Evolutionary conservation across 2,329 filamentous ascomycete species (phyloP).

Genomic region (Cryphonectria naterciae): DNA sequence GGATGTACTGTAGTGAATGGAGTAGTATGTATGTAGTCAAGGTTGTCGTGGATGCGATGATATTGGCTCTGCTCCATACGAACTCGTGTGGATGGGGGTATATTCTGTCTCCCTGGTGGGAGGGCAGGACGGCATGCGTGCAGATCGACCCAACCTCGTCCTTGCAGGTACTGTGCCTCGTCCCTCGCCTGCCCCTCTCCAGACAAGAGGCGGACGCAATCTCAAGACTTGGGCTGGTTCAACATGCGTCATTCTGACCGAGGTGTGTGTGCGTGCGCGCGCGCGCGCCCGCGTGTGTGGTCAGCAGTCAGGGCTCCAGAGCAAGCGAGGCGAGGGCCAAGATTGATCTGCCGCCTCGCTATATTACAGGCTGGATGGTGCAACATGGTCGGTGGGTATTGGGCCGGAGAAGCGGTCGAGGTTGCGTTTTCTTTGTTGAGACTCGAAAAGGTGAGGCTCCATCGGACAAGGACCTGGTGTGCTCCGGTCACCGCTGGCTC

Average conservation of each 20-base stretch:
- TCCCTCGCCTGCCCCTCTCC: background rate
- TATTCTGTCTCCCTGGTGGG: background rate
- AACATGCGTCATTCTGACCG: background rate
- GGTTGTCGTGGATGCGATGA: background rate
- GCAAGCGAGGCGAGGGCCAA: background rate
- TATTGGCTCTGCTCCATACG: background rate
- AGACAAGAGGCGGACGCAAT: background rate
- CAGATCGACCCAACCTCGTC: background rate
- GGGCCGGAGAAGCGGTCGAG: background rate
- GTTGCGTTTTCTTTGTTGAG: background rate
- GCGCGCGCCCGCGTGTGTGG: no score
- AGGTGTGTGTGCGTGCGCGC: background rate
- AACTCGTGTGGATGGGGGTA: background rate
- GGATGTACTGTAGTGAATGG: background rate
- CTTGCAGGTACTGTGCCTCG: background rate
- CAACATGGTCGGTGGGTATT: background rate
- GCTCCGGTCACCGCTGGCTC: background rate
- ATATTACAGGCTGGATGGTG: background rate
- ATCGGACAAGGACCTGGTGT: background rate
- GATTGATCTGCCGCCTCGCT: background rate
- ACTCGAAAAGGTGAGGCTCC: background rate
- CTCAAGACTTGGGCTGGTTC: background rate
- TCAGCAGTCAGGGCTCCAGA: background rate
- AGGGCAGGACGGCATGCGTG: background rate
- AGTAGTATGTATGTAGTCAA: background rate